phyloP scores from a whole-genome alignment of 1,284 basidiomycete species.

The Anthracocystis panici-leucophaei region DNA sequence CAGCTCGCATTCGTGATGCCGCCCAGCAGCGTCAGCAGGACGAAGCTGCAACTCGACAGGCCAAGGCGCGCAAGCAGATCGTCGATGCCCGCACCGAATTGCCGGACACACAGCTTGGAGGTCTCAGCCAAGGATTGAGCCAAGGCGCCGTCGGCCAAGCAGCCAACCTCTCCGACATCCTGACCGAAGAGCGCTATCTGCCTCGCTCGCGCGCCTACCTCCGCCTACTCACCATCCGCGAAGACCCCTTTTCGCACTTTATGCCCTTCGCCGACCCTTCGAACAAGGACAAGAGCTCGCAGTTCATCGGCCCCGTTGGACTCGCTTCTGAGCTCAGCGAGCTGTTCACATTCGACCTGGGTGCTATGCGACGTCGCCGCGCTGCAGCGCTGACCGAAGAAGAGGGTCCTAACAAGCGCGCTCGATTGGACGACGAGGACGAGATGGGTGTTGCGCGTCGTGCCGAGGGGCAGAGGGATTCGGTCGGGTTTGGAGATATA shows the following conservation, averaged over 20 bases:
- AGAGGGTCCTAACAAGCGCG: constrained; percentile 63
- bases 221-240: constrained; percentile 83
- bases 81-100: constrained; percentile 73
- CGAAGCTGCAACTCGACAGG: constrained; percentile 49
- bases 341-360: constrained; percentile 83
- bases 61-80: constrained; percentile 70
- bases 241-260: constrained; percentile 86
- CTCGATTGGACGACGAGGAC: constrained; percentile 46
- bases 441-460: constrained; percentile 68
- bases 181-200: constrained; percentile 80
- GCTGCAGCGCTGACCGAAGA: constrained; percentile 69
- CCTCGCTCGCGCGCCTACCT: constrained; percentile 84
- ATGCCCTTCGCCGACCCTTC: constrained; percentile 75
- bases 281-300: constrained; percentile 74
- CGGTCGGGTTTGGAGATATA: constrained; percentile 49
- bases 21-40: constrained; percentile 53
- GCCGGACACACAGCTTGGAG: constrained; percentile 69
- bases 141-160: constrained; percentile 75
- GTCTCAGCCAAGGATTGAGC: constrained; percentile 61
- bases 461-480: constrained; percentile 32
- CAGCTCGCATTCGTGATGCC: constrained; percentile 68
- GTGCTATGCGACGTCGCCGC: constrained; percentile 66
- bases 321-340: constrained; percentile 82
- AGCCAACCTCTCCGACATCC: constrained; percentile 78
- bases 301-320: constrained; percentile 82